Evolutionary conservation across 2,329 filamentous ascomycete genomes (phyloP), one percentile per base, ranked within the genome.

Genomic region (Thyridium curvatum): DNA sequence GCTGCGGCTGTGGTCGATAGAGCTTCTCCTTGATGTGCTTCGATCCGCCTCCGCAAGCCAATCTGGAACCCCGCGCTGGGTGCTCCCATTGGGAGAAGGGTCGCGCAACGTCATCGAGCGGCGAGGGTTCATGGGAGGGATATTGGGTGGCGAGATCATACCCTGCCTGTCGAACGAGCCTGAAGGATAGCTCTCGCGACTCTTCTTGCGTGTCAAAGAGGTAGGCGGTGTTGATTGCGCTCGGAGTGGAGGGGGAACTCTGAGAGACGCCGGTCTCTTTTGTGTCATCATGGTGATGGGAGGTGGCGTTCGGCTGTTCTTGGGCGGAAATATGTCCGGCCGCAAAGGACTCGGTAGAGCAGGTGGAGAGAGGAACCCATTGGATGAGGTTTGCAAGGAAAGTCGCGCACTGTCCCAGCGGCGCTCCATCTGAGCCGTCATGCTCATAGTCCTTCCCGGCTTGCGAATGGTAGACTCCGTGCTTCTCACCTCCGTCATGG

Each of bases 241-340:
- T 18, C 65, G 60, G 10, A 59, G 46, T 12, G 60, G 56, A 12
- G 55, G 54, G 12, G 56, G 58, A 3, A 58, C 65, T 34, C 55
- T 52, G 12, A 59, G 48, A 12, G 55, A 48, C 8, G 53, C 46
- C 7, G 58, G 53, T 21, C 59, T 64, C 18, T 64, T 59, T 4
- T 45, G 45, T 7, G 61, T 66, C n/a, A 56, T 56, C 54, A 70
- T 61, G 46, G 62, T 69, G 18, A 69, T 57, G 0, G 68, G 65
- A 1, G 65, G 63, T 3, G 62, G 58, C 0, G 61, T 59, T 38
- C 50, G 62, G 34, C n/a, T 31, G 14, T 53, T 59, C 31, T 51
- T 54, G 15, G 47, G 39, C 12, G 50, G 41, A 30, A 51, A 41
- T 18, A 45, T 44, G 17, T 54, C 47, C 18, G 53, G 49, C 12